Conservation (phyloP, 768 basidiomycete genomes). For the Tylopilus plumbeoviolaceoides region DNA sequence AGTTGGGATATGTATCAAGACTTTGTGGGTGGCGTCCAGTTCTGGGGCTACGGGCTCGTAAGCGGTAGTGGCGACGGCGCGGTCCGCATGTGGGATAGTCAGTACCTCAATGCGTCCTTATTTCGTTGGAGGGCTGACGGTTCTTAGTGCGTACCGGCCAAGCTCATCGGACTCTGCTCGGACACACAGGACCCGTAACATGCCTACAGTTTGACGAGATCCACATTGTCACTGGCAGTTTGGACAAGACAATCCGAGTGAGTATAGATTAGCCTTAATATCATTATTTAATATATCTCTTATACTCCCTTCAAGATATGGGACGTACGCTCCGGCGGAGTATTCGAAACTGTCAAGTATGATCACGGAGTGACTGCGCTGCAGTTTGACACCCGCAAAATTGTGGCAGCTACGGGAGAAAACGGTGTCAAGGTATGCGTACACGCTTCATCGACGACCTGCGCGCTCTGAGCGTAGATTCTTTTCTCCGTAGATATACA, state of each 20-base stretch:
- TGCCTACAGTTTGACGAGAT: slow-evolving; percentile 96
- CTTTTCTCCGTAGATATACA: slow-evolving; percentile 65
- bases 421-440: slow-evolving; percentile 79
- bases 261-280: slow-evolving; percentile 22
- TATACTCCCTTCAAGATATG: slow-evolving; percentile 60
- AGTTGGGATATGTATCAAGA: slow-evolving; percentile 95
- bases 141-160: slow-evolving; percentile 94
- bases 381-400: slow-evolving; percentile 93
- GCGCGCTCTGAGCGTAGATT: neutral
- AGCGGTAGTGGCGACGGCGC: slow-evolving; percentile 97
- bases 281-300: neutral
- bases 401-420: slow-evolving; percentile 89
- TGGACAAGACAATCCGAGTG: slow-evolving; percentile 91
- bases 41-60: slow-evolving; percentile 97
- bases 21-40: slow-evolving; percentile 96
- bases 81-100: slow-evolving; percentile 99
- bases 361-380: slow-evolving; percentile 87
- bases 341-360: slow-evolving; percentile 85
- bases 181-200: slow-evolving; percentile 91
- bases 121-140: neutral
- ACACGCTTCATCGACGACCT: neutral
- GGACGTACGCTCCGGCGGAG: slow-evolving; percentile 90
- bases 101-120: slow-evolving; percentile 28
- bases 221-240: slow-evolving; percentile 86
- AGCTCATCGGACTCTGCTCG: slow-evolving; percentile 86